Base-by-base conservation (phyloP, 441 rosid species). In the Caryocar brasiliense region DNA sequence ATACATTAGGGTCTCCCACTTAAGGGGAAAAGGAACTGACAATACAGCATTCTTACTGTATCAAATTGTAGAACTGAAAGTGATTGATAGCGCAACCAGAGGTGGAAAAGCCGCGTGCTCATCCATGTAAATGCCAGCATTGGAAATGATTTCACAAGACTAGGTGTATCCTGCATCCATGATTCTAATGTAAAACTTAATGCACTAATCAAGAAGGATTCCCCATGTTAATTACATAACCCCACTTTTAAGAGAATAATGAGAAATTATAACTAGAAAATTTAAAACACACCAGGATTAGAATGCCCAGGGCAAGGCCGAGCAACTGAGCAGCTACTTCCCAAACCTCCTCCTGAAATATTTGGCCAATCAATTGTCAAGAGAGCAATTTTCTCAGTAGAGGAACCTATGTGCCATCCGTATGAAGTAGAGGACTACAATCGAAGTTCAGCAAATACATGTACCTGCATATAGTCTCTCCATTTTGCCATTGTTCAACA, bases 301-400 rank as follows among this genome's bases (percentile, higher is more conserved):
- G 51, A 62, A 91, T 81, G 57, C 98, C 98, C 38, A 86, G 51
- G 37, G 69, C 82, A 64, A 91, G 96, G 56, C 98, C 96, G 59
- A 86, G 70, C 73, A 86, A 64, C 72, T 91, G 93, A 59, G 96
- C 98, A 64, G 74, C 80, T 67, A 91, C 98, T 82, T 86, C 98
- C 98, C 98, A 91, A 58, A 91, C 95, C 74, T 91, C 96, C 68
- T 91, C 98, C 98, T 86, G 80, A 68, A 43, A 71, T 41, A 46
- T 59, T 64, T 37, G 35, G 49, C 27, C 17, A 36, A 28, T 1
- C 25, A 45, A 33, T 46, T 17, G 62, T 15, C 6, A 40, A 20
- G 32, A 47, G 19, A 47, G 32, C 56, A 38, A 15, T 52, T 27
- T 49, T 54, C 11, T 56, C 34, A n/a, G 7, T 37, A 44, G 33